phyloP scores from a whole-genome alignment of 2,329 filamentous ascomycete genomes.

The Chaetomiaceae sp. region DNA sequence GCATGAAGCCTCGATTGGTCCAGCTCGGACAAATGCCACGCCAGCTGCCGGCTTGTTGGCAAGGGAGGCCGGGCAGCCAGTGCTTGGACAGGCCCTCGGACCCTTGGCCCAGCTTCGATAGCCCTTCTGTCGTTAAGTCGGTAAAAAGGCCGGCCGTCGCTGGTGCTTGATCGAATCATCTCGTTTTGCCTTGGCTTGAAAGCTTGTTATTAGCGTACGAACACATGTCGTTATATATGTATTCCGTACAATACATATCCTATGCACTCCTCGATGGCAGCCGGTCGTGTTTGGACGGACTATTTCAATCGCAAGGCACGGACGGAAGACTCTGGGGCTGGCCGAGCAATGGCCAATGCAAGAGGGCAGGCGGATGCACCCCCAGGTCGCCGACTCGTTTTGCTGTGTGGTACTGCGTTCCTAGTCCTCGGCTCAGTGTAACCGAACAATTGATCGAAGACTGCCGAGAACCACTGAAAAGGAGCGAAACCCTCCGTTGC shows the following conservation, averaged over 20 bases:
- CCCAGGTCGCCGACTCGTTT: slow-evolving; percentile 19
- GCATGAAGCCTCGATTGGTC: slow-evolving; percentile 18
- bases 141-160: too few relatives aligned
- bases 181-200: too few relatives aligned
- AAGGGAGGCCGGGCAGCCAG: not conserved
- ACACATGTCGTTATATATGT: too few relatives aligned
- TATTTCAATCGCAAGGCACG: too few relatives aligned
- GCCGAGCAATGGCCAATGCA: too few relatives aligned
- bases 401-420: slow-evolving; percentile 1
- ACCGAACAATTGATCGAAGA: slow-evolving; percentile 20
- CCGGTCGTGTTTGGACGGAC: too few relatives aligned
- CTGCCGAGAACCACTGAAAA: slow-evolving; percentile 8
- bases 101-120: not conserved
- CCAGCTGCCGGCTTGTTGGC: slow-evolving; percentile 14
- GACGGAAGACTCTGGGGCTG: too few relatives aligned
- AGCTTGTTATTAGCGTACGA: too few relatives aligned
- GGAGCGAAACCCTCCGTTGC: slow-evolving; percentile 10
- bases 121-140: too few relatives aligned
- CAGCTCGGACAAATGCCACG: slow-evolving; percentile 9
- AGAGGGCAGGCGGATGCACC: not conserved
- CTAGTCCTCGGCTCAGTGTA: too few relatives aligned
- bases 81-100: not conserved
- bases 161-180: not conserved
- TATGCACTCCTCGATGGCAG: too few relatives aligned
- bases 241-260: too few relatives aligned